Conservation (phyloP, 192 early-diverging fungal species). For the Piromyces sp. region DNA sequence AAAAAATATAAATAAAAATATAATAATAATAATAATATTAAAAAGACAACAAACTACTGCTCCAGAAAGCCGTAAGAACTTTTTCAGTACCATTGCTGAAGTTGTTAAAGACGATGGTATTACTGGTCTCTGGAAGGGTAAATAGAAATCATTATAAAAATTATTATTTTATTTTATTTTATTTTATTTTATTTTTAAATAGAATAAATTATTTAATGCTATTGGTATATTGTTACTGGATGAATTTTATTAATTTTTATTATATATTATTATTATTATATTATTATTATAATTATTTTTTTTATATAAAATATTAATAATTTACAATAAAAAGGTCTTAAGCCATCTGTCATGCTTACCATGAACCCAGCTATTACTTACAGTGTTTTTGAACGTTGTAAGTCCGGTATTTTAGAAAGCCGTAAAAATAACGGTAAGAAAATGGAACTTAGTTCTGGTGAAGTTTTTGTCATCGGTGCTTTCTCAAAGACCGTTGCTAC, state of each 20-base stretch:
- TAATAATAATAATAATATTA: neutral
- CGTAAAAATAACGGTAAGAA: slow-evolving; percentile 5
- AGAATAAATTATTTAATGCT: too few relatives aligned
- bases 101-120: slow-evolving; percentile 65
- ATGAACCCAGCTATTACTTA: slow-evolving; percentile 96
- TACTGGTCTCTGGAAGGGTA: slow-evolving; percentile 4
- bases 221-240: too few relatives aligned
- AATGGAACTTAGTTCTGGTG: slow-evolving; percentile 43
- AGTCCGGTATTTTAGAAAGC: slow-evolving; percentile 33
- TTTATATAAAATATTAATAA: too few relatives aligned
- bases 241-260: too few relatives aligned
- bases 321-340: slow-evolving; percentile 88
- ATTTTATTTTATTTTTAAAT: too few relatives aligned
- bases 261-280: neutral
- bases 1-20: too few relatives aligned
- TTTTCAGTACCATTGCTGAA: slow-evolving; percentile 41
- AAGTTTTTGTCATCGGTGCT: slow-evolving; percentile 88
- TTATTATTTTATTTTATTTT: too few relatives aligned
- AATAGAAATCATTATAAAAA: too few relatives aligned
- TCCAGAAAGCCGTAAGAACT: slow-evolving; percentile 36
- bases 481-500: slow-evolving; percentile 76
- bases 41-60: slow-evolving; percentile 67
- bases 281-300: slow-evolving; percentile 19
- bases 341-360: slow-evolving; percentile 77
- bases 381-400: slow-evolving; percentile 76